phyloP scores from a whole-genome alignment of 345 rosid genomes.

The Ailanthus altissimus region DNA sequence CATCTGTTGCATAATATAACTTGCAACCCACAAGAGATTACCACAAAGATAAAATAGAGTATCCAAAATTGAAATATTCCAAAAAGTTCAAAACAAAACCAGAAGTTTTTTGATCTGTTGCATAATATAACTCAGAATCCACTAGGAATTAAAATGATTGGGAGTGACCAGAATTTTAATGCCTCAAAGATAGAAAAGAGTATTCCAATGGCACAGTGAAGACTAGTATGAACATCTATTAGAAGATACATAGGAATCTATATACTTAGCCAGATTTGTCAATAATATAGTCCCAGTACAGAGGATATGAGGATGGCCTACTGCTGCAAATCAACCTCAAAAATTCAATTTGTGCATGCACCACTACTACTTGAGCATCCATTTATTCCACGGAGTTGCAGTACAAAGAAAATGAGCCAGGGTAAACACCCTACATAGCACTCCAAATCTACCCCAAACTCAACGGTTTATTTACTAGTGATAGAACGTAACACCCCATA shows the following conservation, averaged over 20 bases:
- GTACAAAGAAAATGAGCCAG: too few species aligned
- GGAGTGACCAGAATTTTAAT: neutral
- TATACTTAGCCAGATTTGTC: neutral
- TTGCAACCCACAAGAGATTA: too few species aligned
- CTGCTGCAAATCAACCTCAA: neutral
- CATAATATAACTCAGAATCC: conserved; percentile 1
- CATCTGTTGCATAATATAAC: too few species aligned
- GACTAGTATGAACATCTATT: neutral
- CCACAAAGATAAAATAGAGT: too few species aligned
- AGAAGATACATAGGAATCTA: neutral
- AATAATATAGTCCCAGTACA: neutral
- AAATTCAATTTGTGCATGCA: neutral
- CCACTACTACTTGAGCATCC: neutral
- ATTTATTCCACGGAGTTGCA: neutral
- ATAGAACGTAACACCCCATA: neutral
- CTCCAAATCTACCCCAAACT: conserved; percentile 7
- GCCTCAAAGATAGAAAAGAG: neutral
- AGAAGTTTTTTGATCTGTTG: neutral
- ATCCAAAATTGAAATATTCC: neutral
- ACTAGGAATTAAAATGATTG: neutral
- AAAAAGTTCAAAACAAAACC: neutral
- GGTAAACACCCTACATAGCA: neutral
- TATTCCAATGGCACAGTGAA: neutral
- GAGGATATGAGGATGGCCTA: neutral
- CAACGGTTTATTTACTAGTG: neutral